Percentiles rank a stretch among this genome's conserved stretches.
phyloP scores from a whole-genome alignment of 495 filamentous ascomycete species.

The Penicillium roqueforti region DNA sequence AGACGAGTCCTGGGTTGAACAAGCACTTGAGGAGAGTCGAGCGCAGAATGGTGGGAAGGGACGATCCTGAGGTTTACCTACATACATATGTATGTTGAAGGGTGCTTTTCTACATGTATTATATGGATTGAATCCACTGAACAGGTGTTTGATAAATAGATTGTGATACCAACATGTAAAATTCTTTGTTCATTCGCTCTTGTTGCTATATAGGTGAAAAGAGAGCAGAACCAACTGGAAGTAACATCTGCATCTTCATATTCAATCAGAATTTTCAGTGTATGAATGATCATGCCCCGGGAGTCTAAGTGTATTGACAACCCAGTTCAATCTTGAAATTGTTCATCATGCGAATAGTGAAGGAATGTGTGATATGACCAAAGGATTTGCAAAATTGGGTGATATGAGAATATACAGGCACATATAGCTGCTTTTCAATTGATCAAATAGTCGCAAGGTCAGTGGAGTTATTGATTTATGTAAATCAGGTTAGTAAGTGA shows the following conservation, averaged over 20 bases:
- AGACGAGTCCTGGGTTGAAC: conserved; percentile 35
- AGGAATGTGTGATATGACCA: not conserved
- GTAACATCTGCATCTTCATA: conserved; percentile 15
- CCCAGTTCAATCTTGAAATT: conserved; percentile 37
- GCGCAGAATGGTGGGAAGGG: conserved; percentile 10
- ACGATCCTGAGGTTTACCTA: not conserved
- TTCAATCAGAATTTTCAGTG: conserved; percentile 49
- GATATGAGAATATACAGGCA: not conserved
- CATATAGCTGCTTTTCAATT: not conserved
- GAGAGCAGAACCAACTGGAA: not conserved
- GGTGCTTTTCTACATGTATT: not conserved
- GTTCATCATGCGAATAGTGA: conserved; percentile 37
- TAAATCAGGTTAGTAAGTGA: not conserved
- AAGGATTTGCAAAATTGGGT: not conserved
- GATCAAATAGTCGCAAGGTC: not conserved
- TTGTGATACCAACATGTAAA: conserved; percentile 1
- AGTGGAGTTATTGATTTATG: not conserved
- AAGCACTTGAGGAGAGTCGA: conserved; percentile 35
- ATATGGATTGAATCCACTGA: not conserved
- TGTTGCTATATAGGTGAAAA: not conserved
- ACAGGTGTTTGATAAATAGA: not conserved
- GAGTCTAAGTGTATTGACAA: conserved; percentile 27
- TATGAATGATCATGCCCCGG: conserved; percentile 44
- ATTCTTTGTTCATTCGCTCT: not conserved
- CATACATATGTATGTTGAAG: not conserved